Conservation (phyloP, 2,329 filamentous ascomycete genomes). For the Pseudocercospora macadamiae region DNA sequence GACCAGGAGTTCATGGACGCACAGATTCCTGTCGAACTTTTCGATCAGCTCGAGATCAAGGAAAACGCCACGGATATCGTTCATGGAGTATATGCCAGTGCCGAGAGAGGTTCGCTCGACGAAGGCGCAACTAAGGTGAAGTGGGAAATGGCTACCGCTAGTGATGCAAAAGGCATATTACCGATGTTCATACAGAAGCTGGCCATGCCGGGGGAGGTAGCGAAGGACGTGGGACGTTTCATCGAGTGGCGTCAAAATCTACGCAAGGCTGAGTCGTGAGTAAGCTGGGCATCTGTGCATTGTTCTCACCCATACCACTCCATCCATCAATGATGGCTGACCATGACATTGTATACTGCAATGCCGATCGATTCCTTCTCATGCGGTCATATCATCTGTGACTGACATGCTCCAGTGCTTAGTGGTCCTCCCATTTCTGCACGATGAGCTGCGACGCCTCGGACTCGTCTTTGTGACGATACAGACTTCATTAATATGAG, state of each 20-base stretch:
- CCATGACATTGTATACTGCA: too few relatives aligned
- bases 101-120: constrained; percentile 63
- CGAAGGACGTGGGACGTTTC: constrained; percentile 73
- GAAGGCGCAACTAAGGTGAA: constrained; percentile 53
- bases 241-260: constrained; percentile 57
- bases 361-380: too few relatives aligned
- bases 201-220: constrained; percentile 64
- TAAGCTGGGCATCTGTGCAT: too few relatives aligned
- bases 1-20: constrained; percentile 38
- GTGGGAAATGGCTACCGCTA: constrained; percentile 79
- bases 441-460: too few relatives aligned
- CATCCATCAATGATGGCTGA: too few relatives aligned
- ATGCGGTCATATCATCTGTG: too few relatives aligned
- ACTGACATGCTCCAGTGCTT: too few relatives aligned
- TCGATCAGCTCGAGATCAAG: constrained; percentile 10
- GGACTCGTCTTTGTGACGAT: too few relatives aligned
- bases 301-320: too few relatives aligned
- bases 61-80: constrained; percentile 40
- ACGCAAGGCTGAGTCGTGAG: constrained; percentile 24
- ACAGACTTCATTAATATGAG: too few relatives aligned
- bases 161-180: constrained; percentile 68
- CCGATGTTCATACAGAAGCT: constrained; percentile 68
- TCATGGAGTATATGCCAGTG: constrained; percentile 63
- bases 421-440: too few relatives aligned
- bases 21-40: constrained; percentile 42